Base-by-base conservation (phyloP, 1,139 yeast genomes). In the Protomyces inouyei region DNA sequence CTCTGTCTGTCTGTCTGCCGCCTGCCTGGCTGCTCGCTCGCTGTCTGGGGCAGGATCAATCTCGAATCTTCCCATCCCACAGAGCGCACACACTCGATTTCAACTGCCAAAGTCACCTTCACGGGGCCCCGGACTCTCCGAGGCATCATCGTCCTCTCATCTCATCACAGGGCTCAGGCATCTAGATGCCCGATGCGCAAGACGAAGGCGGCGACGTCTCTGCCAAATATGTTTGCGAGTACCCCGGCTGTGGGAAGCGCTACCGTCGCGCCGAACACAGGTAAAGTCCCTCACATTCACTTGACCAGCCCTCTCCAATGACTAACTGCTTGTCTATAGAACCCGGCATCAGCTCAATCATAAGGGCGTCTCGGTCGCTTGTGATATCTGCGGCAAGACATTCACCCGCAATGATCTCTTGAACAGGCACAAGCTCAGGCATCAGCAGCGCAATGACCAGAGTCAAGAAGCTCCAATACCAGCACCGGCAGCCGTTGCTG, bases 401-500 rank as follows among this genome's bases (percentile, higher is more conserved):
- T 54, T 54, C 18, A 54, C 57, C 21, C 18, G 57, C 14, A 37
- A 54, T 12, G 36, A 36, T 21, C 25, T 28, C 23, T 35, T 36
- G 28, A 32, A 36, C 12, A 28, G 73, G 74, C 43, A 69, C 73
- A 32, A 70, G 70, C n/a, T 67, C 76, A 65, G 68, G 76, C 72
- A 79, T 18, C 48, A 43, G 48, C 48, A 43, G 25, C 48, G 48
- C 48, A n/a, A 16, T 28, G 48, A 43, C 4, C 43, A 37, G 16
- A 83, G 57, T 79, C 77, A 70, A 88, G 85, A 70, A 85, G 85
- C 71, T 80, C 77, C 23, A 80, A 77, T 69, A 83, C 85, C 69
- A 76, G 76, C 36, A 73, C 75, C 46, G 16, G 16, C 12, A n/a
- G 18, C 12, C 10, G n/a, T 9, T 6, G 16, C 9, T 16, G 16